phyloP scores from a whole-genome alignment of 1,139 yeast genomes.

The Candida freyschussii region DNA sequence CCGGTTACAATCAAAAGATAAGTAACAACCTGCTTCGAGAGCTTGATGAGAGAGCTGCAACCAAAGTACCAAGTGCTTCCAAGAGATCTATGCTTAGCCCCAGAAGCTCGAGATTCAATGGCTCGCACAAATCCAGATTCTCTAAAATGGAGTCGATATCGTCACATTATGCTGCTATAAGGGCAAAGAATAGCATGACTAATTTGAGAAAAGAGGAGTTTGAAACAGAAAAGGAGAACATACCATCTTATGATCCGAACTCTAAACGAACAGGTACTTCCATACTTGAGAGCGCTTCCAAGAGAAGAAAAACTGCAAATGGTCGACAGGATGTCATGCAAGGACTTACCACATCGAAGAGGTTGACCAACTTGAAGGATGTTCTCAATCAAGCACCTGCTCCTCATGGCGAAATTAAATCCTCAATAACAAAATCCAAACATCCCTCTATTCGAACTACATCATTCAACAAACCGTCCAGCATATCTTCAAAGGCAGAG shows the following conservation, averaged over 20 bases:
- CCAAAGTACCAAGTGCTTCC: slow-evolving; percentile 8
- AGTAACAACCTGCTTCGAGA: slow-evolving; percentile 30
- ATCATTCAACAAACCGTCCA: neutral
- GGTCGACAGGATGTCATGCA: slow-evolving; percentile 15
- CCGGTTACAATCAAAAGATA: slow-evolving; percentile 27
- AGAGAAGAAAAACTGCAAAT: slow-evolving; percentile 22
- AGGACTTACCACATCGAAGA: slow-evolving; percentile 13
- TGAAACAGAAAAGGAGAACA: slow-evolving; percentile 22
- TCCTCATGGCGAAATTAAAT: neutral
- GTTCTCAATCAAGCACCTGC: slow-evolving; percentile 4
- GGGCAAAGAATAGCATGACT: slow-evolving; percentile 5
- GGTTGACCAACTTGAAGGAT: slow-evolving; percentile 6
- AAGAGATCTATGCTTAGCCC: slow-evolving; percentile 16
- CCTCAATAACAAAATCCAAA: too few species aligned
- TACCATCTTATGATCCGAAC: slow-evolving; percentile 22
- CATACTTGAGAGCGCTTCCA: slow-evolving; percentile 13
- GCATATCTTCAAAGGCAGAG: too few species aligned
- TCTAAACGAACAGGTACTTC: slow-evolving; percentile 20
- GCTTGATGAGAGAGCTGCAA: slow-evolving; percentile 28
- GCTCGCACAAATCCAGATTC: slow-evolving; percentile 25
- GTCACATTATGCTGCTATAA: slow-evolving; percentile 27
- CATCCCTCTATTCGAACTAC: too few species aligned
- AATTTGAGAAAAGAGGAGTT: slow-evolving; percentile 11
- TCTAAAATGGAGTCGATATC: slow-evolving; percentile 30
- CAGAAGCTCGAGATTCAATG: slow-evolving; percentile 17